Base-by-base conservation (phyloP, 176 grass and related monocot genomes). In the Carex myosuroides region DNA sequence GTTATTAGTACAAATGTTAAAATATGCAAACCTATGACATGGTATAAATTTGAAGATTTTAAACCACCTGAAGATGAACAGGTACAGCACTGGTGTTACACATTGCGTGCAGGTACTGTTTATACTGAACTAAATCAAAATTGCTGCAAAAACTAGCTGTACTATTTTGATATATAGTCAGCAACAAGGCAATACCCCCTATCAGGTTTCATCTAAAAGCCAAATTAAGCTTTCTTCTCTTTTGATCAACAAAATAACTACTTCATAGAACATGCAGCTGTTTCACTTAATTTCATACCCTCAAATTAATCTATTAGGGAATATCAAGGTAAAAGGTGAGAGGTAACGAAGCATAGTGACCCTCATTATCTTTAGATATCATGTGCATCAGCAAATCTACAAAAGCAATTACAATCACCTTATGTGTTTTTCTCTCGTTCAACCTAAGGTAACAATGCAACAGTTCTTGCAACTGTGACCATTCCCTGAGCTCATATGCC, bases 381-480 rank as follows among this genome's bases (percentile, higher is more conserved):
- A 58, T 6, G 32, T 80, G 76, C 76, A 91, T 39, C 30, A 98
- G 82, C 12, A 93, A 80, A 84, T 98, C 91, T 9, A 92, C 92
- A 77, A 98, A 98, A 20, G 92, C 95, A 32, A 63, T 69, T 14
- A 98, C 81, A 56, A 98, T 98, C 69, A 93, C 72, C 1, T 81
- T 75, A 56, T 98, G 95, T 41, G 87, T 87, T 10, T 70, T 87
- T 86, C 85, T 91, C 26, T 70, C 79, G 56, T 98, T 98, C 67
- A 93, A 81, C n/a, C 87, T 87, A 32, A 98, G 86, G 82, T 94
- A 98, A 82, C 92, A 98, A 20, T 86, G 61, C n/a, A 98, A 82
- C 30, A 98, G 87, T 81, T 90, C 91, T 88, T 98, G 86, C 8
- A 98, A 87, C 24, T 82, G 50, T 0, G 68, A 64, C 95, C 91